Evolutionary conservation across 768 basidiomycete genomes (phyloP).

Genomic region (Pleurotus eryngii): DNA sequence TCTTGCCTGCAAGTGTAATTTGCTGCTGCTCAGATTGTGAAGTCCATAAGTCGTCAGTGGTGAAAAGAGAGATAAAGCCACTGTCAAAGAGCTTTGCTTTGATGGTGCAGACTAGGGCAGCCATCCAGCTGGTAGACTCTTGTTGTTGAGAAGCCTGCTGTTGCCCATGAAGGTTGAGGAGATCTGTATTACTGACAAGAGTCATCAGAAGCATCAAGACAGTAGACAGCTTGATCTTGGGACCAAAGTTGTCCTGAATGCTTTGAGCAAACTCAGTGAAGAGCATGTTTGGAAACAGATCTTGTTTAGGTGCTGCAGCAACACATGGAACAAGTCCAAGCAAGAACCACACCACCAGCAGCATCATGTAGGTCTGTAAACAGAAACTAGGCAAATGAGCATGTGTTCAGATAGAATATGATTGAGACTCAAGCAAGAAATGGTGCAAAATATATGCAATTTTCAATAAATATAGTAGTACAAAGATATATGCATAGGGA

Average conservation of each 20-base stretch:
- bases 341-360: background rate
- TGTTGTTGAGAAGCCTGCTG: slow-evolving; percentile 2
- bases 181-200: slow-evolving; percentile 9
- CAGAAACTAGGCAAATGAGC: background rate
- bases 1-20: too few species aligned
- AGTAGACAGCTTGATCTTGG: slow-evolving; percentile 11
- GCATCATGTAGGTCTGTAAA: background rate
- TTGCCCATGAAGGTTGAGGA: slow-evolving; percentile 13
- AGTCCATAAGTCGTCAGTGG: too few species aligned
- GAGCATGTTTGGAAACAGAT: slow-evolving; percentile 1
- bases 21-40: too few species aligned
- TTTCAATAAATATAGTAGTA: too few species aligned
- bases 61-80: background rate
- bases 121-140: background rate
- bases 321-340: background rate
- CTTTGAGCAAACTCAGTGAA: slow-evolving; percentile 4
- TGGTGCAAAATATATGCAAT: too few species aligned
- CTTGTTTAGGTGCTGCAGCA: too few species aligned
- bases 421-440: too few species aligned
- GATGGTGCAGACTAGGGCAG: background rate
- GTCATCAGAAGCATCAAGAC: slow-evolving; percentile 14
- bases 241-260: slow-evolving; percentile 11
- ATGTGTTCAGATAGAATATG: background rate
- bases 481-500: too few species aligned
- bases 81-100: background rate